Conservation (phyloP, 179 eudicot genomes). For the Spinacia oleracea region DNA sequence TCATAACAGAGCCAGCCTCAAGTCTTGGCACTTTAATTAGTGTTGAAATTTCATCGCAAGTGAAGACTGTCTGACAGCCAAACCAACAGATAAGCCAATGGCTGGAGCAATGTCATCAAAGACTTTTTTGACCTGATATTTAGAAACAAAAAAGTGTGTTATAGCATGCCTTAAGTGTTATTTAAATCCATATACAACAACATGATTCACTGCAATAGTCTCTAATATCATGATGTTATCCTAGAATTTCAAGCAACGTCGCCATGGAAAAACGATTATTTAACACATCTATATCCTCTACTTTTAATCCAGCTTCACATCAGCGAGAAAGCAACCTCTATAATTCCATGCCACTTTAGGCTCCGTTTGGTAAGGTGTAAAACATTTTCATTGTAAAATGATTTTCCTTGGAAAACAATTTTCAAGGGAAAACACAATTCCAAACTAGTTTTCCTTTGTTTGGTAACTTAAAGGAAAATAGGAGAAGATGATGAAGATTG, state of each 20-base stretch:
- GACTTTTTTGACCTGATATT: conserved; percentile 82
- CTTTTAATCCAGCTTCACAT: not conserved
- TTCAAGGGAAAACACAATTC: too few relatives aligned
- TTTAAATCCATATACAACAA: not conserved
- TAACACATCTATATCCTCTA: not conserved
- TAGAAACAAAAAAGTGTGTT: not conserved
- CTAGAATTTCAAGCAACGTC: not conserved
- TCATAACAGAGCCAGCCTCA: conserved; percentile 72
- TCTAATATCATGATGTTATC: not conserved
- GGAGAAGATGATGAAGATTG: too few relatives aligned
- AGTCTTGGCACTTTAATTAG: conserved; percentile 63
- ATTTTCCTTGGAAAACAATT: too few relatives aligned
- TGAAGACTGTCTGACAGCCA: conserved; percentile 96
- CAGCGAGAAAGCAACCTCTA: not conserved
- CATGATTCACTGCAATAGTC: not conserved
- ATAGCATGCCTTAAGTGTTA: not conserved
- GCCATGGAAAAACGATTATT: not conserved
- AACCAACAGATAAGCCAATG: conserved; percentile 91
- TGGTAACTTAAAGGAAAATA: too few relatives aligned
- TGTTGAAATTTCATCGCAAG: conserved; percentile 78
- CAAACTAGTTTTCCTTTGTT: too few relatives aligned
- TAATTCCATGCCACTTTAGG: too few relatives aligned
- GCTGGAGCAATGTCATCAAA: conserved; percentile 88
- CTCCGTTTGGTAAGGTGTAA: too few relatives aligned
- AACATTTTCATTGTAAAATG: too few relatives aligned